Evolutionary conservation across 2,329 filamentous ascomycete species (phyloP).

Genomic region (Sporothrix brasiliensis): DNA sequence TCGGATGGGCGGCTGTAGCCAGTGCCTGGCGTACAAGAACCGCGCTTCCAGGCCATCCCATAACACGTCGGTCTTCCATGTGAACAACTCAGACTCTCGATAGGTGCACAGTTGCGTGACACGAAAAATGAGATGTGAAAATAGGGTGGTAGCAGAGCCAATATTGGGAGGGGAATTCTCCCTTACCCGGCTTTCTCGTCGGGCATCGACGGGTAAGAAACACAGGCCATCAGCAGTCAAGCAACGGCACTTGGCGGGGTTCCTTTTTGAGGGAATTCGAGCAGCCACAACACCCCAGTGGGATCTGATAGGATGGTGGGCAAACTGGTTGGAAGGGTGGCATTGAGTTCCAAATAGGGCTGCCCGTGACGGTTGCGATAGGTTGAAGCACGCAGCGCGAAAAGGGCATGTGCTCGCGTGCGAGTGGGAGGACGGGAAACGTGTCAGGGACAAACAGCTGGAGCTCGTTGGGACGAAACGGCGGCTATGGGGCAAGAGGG

Average conservation of each 20-base stretch:
- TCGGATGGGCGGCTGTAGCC: not conserved
- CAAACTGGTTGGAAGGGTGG: not conserved
- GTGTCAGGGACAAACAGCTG: not conserved
- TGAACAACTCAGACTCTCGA: not conserved
- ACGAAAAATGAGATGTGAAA: constrained; percentile 15
- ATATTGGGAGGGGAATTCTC: not conserved
- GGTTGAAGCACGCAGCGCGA: constrained; percentile 1
- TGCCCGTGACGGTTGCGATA: constrained; percentile 4
- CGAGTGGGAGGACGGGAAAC: not conserved
- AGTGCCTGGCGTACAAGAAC: not conserved
- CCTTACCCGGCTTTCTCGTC: not conserved
- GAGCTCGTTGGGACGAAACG: not conserved
- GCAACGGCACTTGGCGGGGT: not conserved
- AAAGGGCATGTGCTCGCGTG: constrained; percentile 25
- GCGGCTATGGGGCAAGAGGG: not conserved
- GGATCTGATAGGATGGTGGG: not conserved
- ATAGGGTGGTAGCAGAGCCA: constrained; percentile 7
- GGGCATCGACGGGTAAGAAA: constrained; percentile 5
- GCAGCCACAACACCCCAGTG: not conserved
- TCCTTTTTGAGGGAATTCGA: not conserved
- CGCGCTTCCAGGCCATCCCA: not conserved
- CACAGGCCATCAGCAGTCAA: not conserved
- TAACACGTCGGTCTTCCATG: not conserved
- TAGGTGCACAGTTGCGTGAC: not conserved
- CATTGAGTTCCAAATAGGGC: not conserved